Evolutionary conservation across 495 filamentous ascomycete genomes (phyloP).

Genomic region (Tuber melanosporum): DNA sequence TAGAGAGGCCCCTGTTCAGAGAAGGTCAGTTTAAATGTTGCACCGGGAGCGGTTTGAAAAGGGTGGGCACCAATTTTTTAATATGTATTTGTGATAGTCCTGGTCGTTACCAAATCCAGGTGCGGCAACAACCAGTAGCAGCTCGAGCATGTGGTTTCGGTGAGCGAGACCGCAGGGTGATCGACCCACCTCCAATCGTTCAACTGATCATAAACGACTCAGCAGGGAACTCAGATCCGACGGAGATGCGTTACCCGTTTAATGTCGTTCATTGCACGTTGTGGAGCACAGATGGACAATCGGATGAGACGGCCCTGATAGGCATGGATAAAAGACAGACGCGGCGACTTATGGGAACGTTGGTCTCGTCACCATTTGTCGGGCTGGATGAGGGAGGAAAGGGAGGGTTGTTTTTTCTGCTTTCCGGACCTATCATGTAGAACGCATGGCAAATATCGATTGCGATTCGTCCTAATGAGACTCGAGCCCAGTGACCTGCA

Average conservation of each 20-base stretch:
- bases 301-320: conserved; percentile 52
- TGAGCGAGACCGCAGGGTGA: conserved; percentile 83
- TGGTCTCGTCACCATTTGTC: conserved; percentile 69
- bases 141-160: conserved; percentile 92
- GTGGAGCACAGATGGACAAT: conserved; percentile 56
- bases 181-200: conserved; percentile 92
- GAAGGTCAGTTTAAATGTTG: conserved; percentile 30
- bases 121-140: conserved; percentile 85
- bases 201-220: conserved; percentile 70
- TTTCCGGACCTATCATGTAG: conserved; percentile 92
- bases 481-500: conserved; percentile 51
- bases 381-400: conserved; percentile 58
- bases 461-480: conserved; percentile 83
- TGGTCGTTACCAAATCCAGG: conserved; percentile 54
- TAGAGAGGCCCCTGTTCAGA: conserved; percentile 22
- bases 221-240: conserved; percentile 49
- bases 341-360: conserved; percentile 69
- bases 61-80: conserved; percentile 14
- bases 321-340: conserved; percentile 53
- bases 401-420: conserved; percentile 79
- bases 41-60: not conserved
- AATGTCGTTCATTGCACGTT: conserved; percentile 78
- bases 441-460: conserved; percentile 71
- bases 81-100: conserved; percentile 33
- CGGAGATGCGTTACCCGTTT: conserved; percentile 63